A percentile compares a stretch with the other conserved stretches of the same genome.
Evolutionary conservation across 306 rosid genomes (phyloP).

Genomic region (Quercus wislizeni): DNA sequence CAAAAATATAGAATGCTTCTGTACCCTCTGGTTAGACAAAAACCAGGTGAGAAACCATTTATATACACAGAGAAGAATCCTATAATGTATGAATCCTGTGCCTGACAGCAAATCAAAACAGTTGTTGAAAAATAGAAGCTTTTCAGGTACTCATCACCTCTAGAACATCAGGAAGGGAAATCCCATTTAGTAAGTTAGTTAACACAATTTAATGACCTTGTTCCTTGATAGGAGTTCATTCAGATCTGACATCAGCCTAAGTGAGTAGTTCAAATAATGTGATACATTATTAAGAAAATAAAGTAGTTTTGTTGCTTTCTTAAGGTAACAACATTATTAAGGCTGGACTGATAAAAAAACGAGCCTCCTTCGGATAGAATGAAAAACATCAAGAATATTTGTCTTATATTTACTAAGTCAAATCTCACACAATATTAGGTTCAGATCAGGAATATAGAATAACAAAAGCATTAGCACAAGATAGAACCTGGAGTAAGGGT

Average conservation of each 20-base stretch:
- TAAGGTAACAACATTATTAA: no score
- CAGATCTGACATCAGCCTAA: background rate
- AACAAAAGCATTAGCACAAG: slow-evolving; percentile 26
- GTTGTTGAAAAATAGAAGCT: background rate
- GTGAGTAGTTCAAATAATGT: background rate
- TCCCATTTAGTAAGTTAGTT: background rate
- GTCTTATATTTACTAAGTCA: background rate
- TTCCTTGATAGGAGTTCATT: no score
- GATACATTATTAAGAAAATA: background rate
- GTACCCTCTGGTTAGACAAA: background rate
- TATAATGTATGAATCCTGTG: background rate
- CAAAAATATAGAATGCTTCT: background rate
- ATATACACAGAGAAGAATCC: background rate
- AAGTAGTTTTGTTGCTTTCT: background rate
- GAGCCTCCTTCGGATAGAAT: background rate
- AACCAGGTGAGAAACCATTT: background rate
- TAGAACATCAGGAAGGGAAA: background rate
- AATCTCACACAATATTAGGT: background rate
- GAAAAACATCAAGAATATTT: background rate
- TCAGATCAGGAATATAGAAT: slow-evolving; percentile 4
- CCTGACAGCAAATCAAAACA: background rate
- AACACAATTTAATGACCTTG: background rate
- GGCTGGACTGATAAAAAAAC: background rate
- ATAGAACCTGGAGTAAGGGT: slow-evolving; percentile 81
- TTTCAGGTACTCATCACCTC: background rate